Evolutionary conservation across 257 asterid genomes (phyloP), one percentile per base, ranked within the genome.

Genomic region (Osmanthus fragrans): DNA sequence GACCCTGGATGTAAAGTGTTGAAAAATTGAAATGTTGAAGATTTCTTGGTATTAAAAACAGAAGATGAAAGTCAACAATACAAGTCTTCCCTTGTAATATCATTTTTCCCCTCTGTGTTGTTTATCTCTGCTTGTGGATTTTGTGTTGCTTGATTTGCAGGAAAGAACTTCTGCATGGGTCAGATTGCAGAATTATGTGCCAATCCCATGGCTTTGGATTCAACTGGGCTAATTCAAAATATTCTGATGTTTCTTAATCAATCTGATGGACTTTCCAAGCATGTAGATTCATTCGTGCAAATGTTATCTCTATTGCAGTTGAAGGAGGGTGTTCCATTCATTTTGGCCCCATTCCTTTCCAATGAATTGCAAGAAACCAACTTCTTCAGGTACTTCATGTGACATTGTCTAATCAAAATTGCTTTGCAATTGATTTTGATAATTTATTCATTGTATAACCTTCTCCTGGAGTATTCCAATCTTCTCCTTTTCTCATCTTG

Each of bases 191-290:
- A 90, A 81, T 85, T 92, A 80, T 82, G 92, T 80, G 82, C 90
- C 56, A 82, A 80, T 84, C 90, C 93, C 7, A 60, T 72, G 76
- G 80, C 88, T 74, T 51, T 90, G 56, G 90, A 87, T 79, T 92
- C 93, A 80, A 86, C 87, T 67, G 91, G 86, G 83, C 87, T 86
- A 76, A 86, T 96, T 82, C 97, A 90, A 84, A 85, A 78, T 25
- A 88, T 93, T 81, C 90, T 96, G 63, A 79, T 87, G 87, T 89
- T 92, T 84, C 94, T 93, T 79, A 80, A 86, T 85, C 93, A 88
- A 76, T 92, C 97, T 34, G 97, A 93, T 80, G 97, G 94, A 74
- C 97, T 93, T 76, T 88, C 96, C 33, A 87, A 88, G 88, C 89
- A 90, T 78, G 88, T 91, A 21, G 99, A 93, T 80, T 87, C 94